Evolutionary conservation across 1,139 yeast species (phyloP).

Genomic region (Taphrina pruni): DNA sequence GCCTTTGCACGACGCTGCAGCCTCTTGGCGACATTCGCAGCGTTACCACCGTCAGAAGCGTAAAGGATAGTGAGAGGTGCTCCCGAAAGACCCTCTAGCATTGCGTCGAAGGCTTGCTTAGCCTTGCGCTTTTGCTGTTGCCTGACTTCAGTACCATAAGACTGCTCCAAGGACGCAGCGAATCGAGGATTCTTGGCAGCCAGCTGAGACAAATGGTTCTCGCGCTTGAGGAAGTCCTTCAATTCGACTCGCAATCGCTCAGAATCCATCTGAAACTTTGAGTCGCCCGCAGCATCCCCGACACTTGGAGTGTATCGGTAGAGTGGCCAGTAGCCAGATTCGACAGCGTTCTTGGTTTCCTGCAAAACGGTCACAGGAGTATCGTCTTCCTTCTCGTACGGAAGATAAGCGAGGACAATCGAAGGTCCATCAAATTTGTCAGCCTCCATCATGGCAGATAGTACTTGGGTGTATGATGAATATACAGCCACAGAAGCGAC

Average conservation of each 20-base stretch:
- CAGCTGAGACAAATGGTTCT: conserved; percentile 80
- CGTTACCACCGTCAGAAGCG: conserved; percentile 93
- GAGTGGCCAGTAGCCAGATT: conserved; percentile 93
- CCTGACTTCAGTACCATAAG: conserved; percentile 67
- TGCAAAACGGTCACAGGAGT: conserved; percentile 76
- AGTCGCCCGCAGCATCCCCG: conserved; percentile 54
- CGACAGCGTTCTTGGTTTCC: conserved; percentile 89
- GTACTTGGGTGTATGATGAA: conserved; percentile 88
- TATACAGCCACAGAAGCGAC: conserved; percentile 96
- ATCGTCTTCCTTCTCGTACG: conserved; percentile 70
- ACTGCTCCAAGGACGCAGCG: conserved; percentile 71
- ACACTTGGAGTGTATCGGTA: conserved; percentile 78
- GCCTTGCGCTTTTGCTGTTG: conserved; percentile 70
- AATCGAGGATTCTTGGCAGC: conserved; percentile 74
- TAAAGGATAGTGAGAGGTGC: conserved; percentile 90
- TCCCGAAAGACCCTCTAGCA: conserved; percentile 86
- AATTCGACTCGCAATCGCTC: conserved; percentile 78
- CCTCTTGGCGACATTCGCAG: conserved; percentile 81
- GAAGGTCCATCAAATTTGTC: conserved; percentile 89
- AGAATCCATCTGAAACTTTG: conserved; percentile 79
- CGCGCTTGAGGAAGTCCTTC: conserved; percentile 82
- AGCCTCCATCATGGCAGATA: conserved; percentile 89
- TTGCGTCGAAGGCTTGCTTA: conserved; percentile 73
- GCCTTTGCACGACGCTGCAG: conserved; percentile 65
- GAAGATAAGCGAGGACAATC: conserved; percentile 85